phyloP scores from a whole-genome alignment of 768 basidiomycete genomes.

The Naganishia onofrii region DNA sequence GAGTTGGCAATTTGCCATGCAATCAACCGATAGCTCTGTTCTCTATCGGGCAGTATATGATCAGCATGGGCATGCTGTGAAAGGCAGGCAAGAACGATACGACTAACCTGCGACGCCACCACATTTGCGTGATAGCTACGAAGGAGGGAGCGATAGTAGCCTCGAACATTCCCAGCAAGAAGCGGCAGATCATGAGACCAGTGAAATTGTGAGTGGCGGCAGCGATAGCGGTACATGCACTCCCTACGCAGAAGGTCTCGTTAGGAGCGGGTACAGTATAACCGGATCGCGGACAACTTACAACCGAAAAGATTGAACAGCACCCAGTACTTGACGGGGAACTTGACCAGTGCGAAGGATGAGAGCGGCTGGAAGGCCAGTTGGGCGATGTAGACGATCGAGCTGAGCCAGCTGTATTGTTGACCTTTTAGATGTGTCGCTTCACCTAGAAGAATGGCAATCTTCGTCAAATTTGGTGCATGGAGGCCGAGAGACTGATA shows the following conservation, averaged over 20 bases:
- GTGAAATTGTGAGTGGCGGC: conserved; percentile 22
- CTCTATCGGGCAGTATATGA: neutral
- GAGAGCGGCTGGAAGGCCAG: conserved; percentile 56
- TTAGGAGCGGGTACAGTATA: too few species aligned
- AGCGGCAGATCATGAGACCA: conserved; percentile 27
- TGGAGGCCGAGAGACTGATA: neutral
- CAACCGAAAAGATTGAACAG: conserved; percentile 21
- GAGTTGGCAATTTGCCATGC: conserved; percentile 30
- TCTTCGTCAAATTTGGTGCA: neutral
- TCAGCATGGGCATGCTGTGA: too few species aligned
- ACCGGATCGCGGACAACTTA: neutral
- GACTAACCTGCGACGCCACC: neutral
- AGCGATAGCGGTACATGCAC: conserved; percentile 37
- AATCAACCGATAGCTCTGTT: conserved; percentile 26
- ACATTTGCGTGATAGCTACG: conserved; percentile 27
- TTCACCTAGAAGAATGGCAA: conserved; percentile 3
- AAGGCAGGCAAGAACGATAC: too few species aligned
- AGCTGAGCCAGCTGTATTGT: conserved; percentile 57
- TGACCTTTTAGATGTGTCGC: conserved; percentile 52
- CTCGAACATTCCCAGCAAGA: conserved; percentile 31
- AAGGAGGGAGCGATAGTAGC: conserved; percentile 30
- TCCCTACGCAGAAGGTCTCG: too few species aligned
- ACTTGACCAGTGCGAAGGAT: conserved; percentile 54
- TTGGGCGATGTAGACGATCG: conserved; percentile 57
- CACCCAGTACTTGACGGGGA: conserved; percentile 53